Evolutionary conservation across 2,329 filamentous ascomycete species (phyloP).

Genomic region (Aspergillus vadensis): DNA sequence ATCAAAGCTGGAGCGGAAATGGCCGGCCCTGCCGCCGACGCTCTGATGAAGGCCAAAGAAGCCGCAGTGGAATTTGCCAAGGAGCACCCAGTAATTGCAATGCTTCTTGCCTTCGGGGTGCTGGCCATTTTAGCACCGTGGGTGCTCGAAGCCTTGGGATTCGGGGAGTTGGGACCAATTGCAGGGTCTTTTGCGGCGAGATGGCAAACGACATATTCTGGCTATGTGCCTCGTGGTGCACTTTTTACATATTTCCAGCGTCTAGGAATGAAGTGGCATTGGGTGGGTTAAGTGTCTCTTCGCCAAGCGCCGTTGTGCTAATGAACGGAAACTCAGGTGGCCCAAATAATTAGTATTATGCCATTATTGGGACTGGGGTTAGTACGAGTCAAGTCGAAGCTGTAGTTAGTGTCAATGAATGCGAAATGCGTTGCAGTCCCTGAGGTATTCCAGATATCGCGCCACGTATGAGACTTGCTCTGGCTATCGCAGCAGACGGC

Average conservation of each 20-base stretch:
- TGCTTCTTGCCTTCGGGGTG: conserved; percentile 30
- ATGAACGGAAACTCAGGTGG: neutral
- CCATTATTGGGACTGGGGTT: neutral
- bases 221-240: conserved; percentile 43
- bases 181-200: conserved; percentile 42
- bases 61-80: conserved; percentile 23
- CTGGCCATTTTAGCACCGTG: conserved; percentile 27
- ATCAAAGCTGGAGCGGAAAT: conserved; percentile 18
- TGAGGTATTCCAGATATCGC: neutral
- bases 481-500: neutral
- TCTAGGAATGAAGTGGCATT: conserved; percentile 42
- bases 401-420: neutral
- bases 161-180: conserved; percentile 28
- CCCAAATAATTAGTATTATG: neutral
- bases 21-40: conserved; percentile 19
- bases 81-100: conserved; percentile 28
- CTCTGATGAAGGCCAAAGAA: conserved; percentile 15
- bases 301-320: neutral
- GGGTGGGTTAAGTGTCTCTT: neutral
- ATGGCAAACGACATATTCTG: conserved; percentile 44
- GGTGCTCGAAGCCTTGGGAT: conserved; percentile 31
- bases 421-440: too few species aligned
- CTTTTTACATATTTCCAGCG: conserved; percentile 49
- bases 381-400: neutral
- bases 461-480: neutral